Base-by-base conservation (phyloP, 2,329 filamentous ascomycete species). In the Microdochium trichocladiopsis region DNA sequence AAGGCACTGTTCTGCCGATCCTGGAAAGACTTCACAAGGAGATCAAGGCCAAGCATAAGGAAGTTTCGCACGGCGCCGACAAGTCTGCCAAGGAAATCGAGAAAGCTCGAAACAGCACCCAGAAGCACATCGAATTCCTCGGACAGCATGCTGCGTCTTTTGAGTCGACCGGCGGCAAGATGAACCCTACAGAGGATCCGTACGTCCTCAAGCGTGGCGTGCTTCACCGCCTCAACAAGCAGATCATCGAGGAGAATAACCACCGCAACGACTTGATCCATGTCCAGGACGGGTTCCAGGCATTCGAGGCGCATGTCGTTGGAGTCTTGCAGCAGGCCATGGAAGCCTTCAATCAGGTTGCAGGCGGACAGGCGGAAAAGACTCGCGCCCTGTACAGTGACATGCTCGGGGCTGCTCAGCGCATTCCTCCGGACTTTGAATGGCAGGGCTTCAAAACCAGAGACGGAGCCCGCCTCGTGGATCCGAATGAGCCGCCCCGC, bases 11-110 rank as follows among this genome's bases (percentile, higher is more conserved):
- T 25, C 78, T 96, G 21, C 94, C 93, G 36, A 86, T 93, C 57
- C 86, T 99, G 65, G 90, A 95, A 62, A 87, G 91, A 50, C 78
- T 99, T 49, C 92, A 97, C 74, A 86, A 90, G 68, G 94, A 97
- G 69, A 94, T 99, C 77, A 99, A 97, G 80, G 85, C 88, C 74
- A 97, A 97, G 76, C 79, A 83, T 57, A 97, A 97, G 76, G 92
- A 96, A 71, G 80, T 99, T 49, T 79, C 82, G 45, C 79, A 84
- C 56, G 92, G 93, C 9, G 90, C 88, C 22, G 81, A 84, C 55
- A 96, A 95, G 76, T 82, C 86, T 16, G 84, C 88, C 59, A 99
- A 97, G 74, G 84, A 90, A 50, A 91, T 99, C 22, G 90, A 96
- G 56, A 96, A 95, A 75, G 85, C 90, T 9, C 88, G 93, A 55